A percentile compares a stretch with the other conserved stretches of the same genome.
Conservation (phyloP, 345 rosid species). For the Psidium friedrichsthalianum region DNA sequence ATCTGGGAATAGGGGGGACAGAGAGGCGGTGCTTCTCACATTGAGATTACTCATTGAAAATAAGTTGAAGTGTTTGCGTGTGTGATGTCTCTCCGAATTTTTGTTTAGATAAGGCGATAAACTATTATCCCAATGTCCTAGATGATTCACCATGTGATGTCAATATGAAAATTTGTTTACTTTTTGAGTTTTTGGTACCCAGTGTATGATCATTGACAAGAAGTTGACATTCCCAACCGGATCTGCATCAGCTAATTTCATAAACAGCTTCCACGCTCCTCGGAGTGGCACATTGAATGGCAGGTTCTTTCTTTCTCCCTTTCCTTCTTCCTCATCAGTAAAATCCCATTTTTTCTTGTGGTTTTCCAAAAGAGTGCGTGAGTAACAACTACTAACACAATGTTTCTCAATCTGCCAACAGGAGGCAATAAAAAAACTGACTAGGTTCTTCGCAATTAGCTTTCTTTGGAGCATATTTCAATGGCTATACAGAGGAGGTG, state of each 20-base stretch:
- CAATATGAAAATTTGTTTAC: background rate
- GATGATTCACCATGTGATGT: background rate
- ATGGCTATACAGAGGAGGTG: background rate
- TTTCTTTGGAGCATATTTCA: background rate
- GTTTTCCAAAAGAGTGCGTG: background rate
- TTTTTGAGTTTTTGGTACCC: background rate
- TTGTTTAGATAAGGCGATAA: background rate
- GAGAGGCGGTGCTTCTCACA: background rate
- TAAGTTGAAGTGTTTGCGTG: background rate
- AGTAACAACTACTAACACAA: background rate
- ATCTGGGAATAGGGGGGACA: background rate
- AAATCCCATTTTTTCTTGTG: background rate
- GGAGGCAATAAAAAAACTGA: background rate
- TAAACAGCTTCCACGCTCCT: background rate
- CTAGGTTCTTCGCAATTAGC: background rate
- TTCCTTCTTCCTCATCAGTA: background rate
- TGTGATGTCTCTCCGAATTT: background rate
- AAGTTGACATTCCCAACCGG: background rate
- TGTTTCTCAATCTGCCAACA: background rate
- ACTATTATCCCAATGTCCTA: background rate
- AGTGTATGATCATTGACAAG: background rate
- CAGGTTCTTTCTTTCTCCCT: background rate
- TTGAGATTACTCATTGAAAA: background rate
- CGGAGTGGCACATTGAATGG: background rate
- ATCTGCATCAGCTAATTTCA: background rate